These are phyloP conservation scores for Ramularia endophylla DNA, from an alignment of 2,329 filamentous ascomycete genomes.

Conservation along the genomic window DNA sequence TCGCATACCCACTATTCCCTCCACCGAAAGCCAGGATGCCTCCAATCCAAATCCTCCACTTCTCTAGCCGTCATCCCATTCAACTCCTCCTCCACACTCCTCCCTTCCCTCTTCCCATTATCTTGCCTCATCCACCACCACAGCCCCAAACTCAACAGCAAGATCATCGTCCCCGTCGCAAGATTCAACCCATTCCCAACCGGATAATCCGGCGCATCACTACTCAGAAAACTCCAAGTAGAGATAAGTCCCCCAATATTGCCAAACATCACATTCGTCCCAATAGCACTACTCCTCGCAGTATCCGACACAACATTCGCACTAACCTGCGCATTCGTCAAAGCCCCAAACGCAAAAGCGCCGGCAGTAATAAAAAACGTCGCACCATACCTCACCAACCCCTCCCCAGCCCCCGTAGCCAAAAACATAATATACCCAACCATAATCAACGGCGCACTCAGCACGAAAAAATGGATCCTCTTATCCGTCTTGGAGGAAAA, in stretches of 20 bases:
- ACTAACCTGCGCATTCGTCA: not conserved
- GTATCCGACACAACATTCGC: constrained; percentile 69
- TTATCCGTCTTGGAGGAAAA: constrained; percentile 56
- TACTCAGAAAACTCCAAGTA: constrained; percentile 41
- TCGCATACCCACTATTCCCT: constrained; percentile 37
- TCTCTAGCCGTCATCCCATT: constrained; percentile 48
- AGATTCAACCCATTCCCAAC: constrained; percentile 69
- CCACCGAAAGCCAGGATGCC: constrained; percentile 61
- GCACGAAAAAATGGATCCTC: constrained; percentile 56
- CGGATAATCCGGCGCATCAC: constrained; percentile 59
- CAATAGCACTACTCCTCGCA: constrained; percentile 60
- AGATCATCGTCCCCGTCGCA: constrained; percentile 52
- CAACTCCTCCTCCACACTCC: constrained; percentile 47
- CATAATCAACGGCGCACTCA: constrained; percentile 59
- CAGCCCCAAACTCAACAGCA: constrained; percentile 47
- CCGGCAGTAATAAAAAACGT: constrained; percentile 54
- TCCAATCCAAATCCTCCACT: constrained; percentile 59
- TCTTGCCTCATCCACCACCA: constrained; percentile 58
- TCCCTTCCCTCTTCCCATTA: constrained; percentile 49
- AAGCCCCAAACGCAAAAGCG: constrained; percentile 60
- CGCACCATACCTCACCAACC: constrained; percentile 57
- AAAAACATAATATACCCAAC: constrained; percentile 66
- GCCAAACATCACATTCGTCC: constrained; percentile 62
- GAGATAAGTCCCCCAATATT: constrained; percentile 54
- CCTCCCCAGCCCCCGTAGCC: constrained; percentile 39